Evolutionary conservation across 768 basidiomycete genomes (phyloP), one percentile per base, ranked within the genome.

Genomic region (Pleurotus cornucopiae): DNA sequence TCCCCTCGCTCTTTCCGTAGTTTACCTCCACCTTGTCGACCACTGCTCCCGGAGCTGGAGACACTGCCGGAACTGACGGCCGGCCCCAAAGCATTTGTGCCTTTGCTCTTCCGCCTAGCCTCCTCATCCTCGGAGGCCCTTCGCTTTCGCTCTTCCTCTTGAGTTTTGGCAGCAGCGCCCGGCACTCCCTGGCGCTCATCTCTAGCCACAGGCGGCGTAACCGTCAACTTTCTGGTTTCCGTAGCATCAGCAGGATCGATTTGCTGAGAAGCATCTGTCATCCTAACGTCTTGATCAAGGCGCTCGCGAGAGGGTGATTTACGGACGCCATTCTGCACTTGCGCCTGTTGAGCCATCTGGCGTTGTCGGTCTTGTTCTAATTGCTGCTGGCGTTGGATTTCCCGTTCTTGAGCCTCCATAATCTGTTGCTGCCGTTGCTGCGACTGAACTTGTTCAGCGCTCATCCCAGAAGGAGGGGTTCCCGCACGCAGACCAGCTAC

Each of bases 201-300:
- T 13, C 88, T 85, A 9, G 84, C 89, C 18, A 95, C 83, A 1
- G 80, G 74, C 1, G 94, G 94, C 0, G 92, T 95, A 56, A 82
- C 84, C 7, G 84, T 87, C 54, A 94, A 74, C 61, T 89, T 86
- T 54, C 81, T 80, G 5, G 93, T 94, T 65, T 91, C 94, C 1
- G 74, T 81, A 5, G 73, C 81, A 49, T 88, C 83, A 1, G 81
- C 77, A 12, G 86, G 87, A 68, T 94, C 93, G 57, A 85, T 70
- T 2, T 63, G 46, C 11, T 72, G 70, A n/a, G 61, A 46, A 16
- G 69, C 58, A 6, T 61, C 46, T 4, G 58, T 16, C 51, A 53
- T 53, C 12, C 21, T 23, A n/a, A 41, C 51, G 14, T 52, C 51
- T 13, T 30, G 23, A 26, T 55, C 55, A 21, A 83, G 66, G 46